Evolutionary conservation across 2,329 filamentous ascomycete species (phyloP), one percentile per base, ranked within the genome.

Genomic region (Didymella glomerata): DNA sequence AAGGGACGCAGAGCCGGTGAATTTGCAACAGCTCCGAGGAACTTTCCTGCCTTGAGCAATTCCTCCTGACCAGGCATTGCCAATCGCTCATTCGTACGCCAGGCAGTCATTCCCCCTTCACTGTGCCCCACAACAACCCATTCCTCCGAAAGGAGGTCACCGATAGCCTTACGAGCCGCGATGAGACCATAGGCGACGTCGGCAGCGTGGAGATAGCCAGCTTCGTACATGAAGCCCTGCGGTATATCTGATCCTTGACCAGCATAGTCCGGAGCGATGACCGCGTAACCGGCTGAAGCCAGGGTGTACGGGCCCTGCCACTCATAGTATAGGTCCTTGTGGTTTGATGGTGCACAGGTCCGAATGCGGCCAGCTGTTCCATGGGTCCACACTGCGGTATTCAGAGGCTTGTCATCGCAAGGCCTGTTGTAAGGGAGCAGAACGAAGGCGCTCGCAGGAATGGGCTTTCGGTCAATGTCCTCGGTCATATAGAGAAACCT

Each of bases 51-150:
- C 20, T 61, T 61, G 16, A 64, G 60, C 11, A 69, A 53, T 5
- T 47, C 57, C 4, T 66, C 57, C 24, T 67, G 66, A 16, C 48
- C 52, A 13, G 61, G 60, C 67, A 67, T 66, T 22, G 67, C 67
- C 3, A 69, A 57, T 10, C 64, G 66, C 41, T 68, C 63, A 30
- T 66, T 65, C 11, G 64, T 65, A 0, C 67, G 51, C 67, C 67
- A 68, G 34, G 66, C 64, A n/a, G 61, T 67, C 63, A 69, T 63
- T 13, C 66, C 67, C 14, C 67, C 67, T 48, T 69, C 66, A 20
- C 66, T 69, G 48, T 69, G 67, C 8, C 66, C 64, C 7, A 68
- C 52, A 8, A 69, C 65, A 18, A 69, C 59, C 32, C 54, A 69
- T 24, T 68, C 62, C 18, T 67, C 30, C 0, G 65, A 69, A 1